phyloP scores from a whole-genome alignment of 768 basidiomycete genomes.

The Naganishia vishniacii region DNA sequence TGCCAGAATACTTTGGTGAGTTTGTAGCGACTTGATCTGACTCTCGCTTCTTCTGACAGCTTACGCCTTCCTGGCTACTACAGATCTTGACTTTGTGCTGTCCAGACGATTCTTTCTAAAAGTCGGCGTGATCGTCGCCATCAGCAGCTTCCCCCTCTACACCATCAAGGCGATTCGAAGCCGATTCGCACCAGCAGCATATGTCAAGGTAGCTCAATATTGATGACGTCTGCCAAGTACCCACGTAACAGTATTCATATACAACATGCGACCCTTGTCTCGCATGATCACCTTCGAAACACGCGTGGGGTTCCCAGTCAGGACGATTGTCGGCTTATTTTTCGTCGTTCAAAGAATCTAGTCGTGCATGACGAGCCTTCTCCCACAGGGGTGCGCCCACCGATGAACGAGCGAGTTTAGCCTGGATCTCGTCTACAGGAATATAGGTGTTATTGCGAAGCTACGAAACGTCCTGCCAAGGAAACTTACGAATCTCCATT shows the following conservation, averaged over 20 bases:
- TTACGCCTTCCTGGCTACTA: background rate
- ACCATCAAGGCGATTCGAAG: constrained; percentile 80
- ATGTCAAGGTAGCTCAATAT: constrained; percentile 66
- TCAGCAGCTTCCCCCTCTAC: constrained; percentile 87
- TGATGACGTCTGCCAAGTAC: too few relatives aligned
- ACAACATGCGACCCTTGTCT: too few relatives aligned
- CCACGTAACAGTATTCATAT: too few relatives aligned
- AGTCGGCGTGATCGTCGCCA: constrained; percentile 85
- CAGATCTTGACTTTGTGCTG: constrained; percentile 88
- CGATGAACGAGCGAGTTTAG: background rate
- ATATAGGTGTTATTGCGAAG: too few relatives aligned
- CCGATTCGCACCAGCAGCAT: constrained; percentile 83
- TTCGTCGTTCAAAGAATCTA: too few relatives aligned
- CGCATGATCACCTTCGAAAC: too few relatives aligned
- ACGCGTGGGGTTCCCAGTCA: too few relatives aligned
- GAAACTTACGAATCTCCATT: constrained; percentile 9
- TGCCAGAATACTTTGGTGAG: constrained; percentile 97
- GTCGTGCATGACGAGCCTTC: background rate
- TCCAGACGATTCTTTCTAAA: constrained; percentile 87
- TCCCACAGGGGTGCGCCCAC: constrained; percentile 9
- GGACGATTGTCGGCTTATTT: too few relatives aligned
- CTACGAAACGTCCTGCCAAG: background rate
- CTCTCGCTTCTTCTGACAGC: background rate
- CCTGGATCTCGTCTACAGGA: constrained; percentile 7
- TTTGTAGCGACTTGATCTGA: constrained; percentile 38